phyloP scores from a whole-genome alignment of 176 grass and related monocot species.

The Musa acuminata region DNA sequence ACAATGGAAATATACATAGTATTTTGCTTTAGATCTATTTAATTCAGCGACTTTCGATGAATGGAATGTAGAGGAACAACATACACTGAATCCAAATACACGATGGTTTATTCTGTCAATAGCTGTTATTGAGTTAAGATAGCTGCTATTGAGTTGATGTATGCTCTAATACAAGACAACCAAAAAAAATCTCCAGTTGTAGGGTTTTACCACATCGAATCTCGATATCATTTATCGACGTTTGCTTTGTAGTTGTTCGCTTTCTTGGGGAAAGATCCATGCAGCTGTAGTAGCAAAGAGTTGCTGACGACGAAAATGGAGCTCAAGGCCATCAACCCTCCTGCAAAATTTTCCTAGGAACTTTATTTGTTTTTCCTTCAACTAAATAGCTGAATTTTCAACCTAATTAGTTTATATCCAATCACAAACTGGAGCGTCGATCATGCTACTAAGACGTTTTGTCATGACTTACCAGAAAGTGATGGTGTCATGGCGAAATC shows the following conservation, averaged over 20 bases:
- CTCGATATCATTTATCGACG: neutral
- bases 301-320: slow-evolving; percentile 93
- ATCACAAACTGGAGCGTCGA: neutral
- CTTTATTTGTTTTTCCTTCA: neutral
- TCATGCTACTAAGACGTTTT: neutral
- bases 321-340: slow-evolving; percentile 88
- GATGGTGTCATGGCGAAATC: slow-evolving; percentile 97
- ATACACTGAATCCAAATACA: too few relatives aligned
- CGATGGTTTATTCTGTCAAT: too few relatives aligned
- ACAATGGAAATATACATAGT: too few relatives aligned
- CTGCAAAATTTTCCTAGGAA: slow-evolving; percentile 23
- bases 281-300: slow-evolving; percentile 79
- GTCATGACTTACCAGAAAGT: slow-evolving; percentile 46
- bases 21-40: too few relatives aligned
- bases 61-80: too few relatives aligned
- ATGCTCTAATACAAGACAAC: neutral
- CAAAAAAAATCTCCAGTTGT: neutral
- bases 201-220: neutral
- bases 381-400: neutral
- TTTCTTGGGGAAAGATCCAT: slow-evolving; percentile 47
- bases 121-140: too few relatives aligned
- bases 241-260: slow-evolving; percentile 24
- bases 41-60: too few relatives aligned
- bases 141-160: neutral
- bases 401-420: neutral